A percentile compares a stretch with the other conserved stretches of the same genome.
These are phyloP conservation scores for Ophiostoma ips DNA, from an alignment of 2,329 filamentous ascomycete species.

Conservation along the genomic window DNA sequence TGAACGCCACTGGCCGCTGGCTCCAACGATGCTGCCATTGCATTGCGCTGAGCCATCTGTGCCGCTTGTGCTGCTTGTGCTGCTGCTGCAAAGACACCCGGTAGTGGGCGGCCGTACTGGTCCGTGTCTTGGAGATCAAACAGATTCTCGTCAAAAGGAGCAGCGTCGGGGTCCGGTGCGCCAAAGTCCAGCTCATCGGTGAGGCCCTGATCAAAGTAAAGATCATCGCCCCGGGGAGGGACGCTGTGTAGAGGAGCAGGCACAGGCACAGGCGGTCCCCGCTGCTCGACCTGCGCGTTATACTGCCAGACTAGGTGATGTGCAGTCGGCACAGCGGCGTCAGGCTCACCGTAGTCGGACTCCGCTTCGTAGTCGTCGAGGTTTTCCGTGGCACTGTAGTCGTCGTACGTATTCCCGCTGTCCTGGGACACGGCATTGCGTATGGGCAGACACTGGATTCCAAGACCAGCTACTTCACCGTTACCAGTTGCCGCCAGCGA, in stretches of 20 bases:
- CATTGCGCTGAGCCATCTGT: conserved; percentile 31
- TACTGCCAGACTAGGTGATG: background rate
- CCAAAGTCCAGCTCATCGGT: conserved; percentile 30
- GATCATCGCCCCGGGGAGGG: conserved; percentile 37
- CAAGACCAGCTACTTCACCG: conserved; percentile 24
- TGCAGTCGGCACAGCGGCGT: conserved; percentile 8
- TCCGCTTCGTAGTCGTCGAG: conserved; percentile 3
- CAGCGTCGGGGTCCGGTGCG: conserved; percentile 36
- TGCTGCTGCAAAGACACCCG: conserved; percentile 41
- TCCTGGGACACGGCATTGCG: background rate
- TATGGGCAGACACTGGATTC: conserved; percentile 24
- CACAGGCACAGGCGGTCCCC: background rate
- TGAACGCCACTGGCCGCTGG: background rate
- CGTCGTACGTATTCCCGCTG: background rate
- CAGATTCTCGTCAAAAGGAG: conserved; percentile 56
- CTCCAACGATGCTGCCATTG: conserved; percentile 7
- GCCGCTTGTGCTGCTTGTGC: conserved; percentile 25
- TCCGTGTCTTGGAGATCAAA: conserved; percentile 57
- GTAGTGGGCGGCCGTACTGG: conserved; percentile 45
- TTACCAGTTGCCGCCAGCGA: background rate
- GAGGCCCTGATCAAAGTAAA: conserved; percentile 49
- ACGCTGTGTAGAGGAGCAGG: background rate
- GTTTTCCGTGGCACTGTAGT: background rate
- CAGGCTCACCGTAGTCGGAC: conserved; percentile 8
- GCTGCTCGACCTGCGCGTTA: background rate